Percentiles rank a stretch among this genome's conserved stretches.
phyloP scores from a whole-genome alignment of 176 grass and related monocot species.

The Puccinellia tenuiflora region DNA sequence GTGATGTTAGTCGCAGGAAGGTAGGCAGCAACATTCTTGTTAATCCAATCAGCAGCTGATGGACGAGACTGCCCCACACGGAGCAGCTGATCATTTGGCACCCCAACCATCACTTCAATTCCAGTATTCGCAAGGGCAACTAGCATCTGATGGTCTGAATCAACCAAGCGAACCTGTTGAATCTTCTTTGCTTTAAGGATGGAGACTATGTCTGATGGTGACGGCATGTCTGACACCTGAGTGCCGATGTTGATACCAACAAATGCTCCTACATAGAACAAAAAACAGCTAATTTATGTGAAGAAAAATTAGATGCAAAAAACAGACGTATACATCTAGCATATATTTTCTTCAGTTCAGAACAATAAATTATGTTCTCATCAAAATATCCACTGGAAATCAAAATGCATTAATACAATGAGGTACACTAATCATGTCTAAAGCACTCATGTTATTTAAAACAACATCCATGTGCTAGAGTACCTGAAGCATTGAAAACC shows the following conservation, averaged over 20 bases:
- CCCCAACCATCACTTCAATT: constrained; percentile 79
- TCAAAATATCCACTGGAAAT: constrained; percentile 6
- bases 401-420: background rate
- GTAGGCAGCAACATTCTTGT: constrained; percentile 84
- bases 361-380: background rate
- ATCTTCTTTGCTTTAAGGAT: constrained; percentile 78
- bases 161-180: constrained; percentile 71
- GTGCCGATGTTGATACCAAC: constrained; percentile 87
- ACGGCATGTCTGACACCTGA: constrained; percentile 47
- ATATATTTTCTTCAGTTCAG: background rate
- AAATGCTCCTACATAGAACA: constrained; percentile 59
- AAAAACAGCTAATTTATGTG: background rate
- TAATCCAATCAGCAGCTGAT: constrained; percentile 78
- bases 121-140: constrained; percentile 77
- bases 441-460: background rate
- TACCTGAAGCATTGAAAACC: constrained; percentile 65
- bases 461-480: constrained; percentile 5
- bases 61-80: constrained; percentile 76
- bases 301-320: background rate
- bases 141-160: constrained; percentile 84
- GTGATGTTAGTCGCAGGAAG: constrained; percentile 86
- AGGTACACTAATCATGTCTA: background rate
- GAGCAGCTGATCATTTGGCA: constrained; percentile 88
- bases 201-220: constrained; percentile 62
- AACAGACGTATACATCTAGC: background rate